Percentiles rank a stretch among this genome's conserved stretches.
These are phyloP conservation scores for Russula compacta DNA, from an alignment of 768 basidiomycete species.

Conservation along the genomic window DNA sequence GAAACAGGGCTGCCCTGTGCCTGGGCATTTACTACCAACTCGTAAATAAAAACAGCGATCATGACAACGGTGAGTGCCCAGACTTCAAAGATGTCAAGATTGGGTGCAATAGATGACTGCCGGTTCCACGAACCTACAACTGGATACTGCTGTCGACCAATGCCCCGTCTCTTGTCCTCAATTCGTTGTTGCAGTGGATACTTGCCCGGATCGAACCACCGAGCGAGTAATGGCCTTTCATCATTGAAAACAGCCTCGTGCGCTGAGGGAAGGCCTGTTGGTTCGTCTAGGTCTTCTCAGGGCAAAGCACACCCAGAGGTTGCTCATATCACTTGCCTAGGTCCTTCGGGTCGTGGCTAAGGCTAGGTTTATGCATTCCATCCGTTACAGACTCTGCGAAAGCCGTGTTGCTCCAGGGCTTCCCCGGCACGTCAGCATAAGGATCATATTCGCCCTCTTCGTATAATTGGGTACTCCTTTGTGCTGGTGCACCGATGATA, in stretches of 20 bases:
- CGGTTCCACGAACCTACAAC: slow-evolving; percentile 49
- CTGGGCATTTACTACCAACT: slow-evolving; percentile 65
- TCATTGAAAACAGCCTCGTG: background rate
- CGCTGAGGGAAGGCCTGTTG: background rate
- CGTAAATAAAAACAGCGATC: slow-evolving; percentile 73
- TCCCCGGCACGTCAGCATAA: background rate
- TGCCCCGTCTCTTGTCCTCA: slow-evolving; percentile 77
- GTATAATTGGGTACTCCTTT: slow-evolving; percentile 7
- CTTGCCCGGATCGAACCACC: slow-evolving; percentile 12
- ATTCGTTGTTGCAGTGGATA: slow-evolving; percentile 74
- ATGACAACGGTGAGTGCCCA: slow-evolving; percentile 59
- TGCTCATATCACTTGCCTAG: background rate
- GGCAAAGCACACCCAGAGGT: background rate
- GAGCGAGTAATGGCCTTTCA: background rate
- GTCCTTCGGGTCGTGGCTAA: slow-evolving; percentile 5
- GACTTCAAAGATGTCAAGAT: slow-evolving; percentile 32
- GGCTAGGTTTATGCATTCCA: background rate
- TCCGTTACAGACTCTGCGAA: background rate
- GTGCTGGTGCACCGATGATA: background rate
- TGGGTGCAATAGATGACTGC: background rate
- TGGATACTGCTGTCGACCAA: slow-evolving; percentile 75
- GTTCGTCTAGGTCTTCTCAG: background rate
- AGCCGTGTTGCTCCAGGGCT: background rate
- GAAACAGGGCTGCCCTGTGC: slow-evolving; percentile 80
- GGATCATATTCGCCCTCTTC: slow-evolving; percentile 7